These are phyloP conservation scores for Xylariaceae sp. DNA, from an alignment of 2,329 filamentous ascomycete genomes.

Conservation along the genomic window DNA sequence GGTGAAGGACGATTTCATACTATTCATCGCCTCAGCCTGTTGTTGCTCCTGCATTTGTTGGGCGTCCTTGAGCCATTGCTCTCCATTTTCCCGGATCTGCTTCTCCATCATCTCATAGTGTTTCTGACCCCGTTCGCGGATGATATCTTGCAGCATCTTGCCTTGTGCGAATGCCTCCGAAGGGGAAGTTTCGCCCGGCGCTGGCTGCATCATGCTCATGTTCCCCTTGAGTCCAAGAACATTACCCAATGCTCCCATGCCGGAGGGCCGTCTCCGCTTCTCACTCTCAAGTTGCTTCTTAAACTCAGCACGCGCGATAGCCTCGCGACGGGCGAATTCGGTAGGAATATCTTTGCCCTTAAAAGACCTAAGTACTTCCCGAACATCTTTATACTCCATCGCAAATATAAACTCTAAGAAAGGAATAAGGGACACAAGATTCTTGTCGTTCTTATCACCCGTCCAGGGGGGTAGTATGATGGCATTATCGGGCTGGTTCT, in stretches of 20 bases:
- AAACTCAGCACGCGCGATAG: constrained; percentile 78
- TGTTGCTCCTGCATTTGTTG: constrained; percentile 81
- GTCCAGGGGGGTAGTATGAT: constrained; percentile 89
- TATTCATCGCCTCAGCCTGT: constrained; percentile 86
- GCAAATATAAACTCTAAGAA: constrained; percentile 97
- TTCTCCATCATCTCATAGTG: constrained; percentile 86
- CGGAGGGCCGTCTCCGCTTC: constrained; percentile 55
- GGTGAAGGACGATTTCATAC: constrained; percentile 77
- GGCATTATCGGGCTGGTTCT: constrained; percentile 92
- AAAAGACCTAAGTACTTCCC: constrained; percentile 81
- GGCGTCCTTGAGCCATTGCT: constrained; percentile 95
- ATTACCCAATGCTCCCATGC: constrained; percentile 64
- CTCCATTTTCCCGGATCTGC: constrained; percentile 88
- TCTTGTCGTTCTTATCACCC: constrained; percentile 76
- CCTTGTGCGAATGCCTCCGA: constrained; percentile 79
- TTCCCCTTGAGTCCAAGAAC: constrained; percentile 73
- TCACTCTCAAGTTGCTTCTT: constrained; percentile 70
- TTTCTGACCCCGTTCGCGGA: constrained; percentile 83
- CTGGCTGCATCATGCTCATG: constrained; percentile 56
- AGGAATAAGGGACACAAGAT: constrained; percentile 83
- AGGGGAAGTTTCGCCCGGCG: constrained; percentile 65
- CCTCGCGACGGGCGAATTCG: constrained; percentile 87
- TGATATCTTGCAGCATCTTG: constrained; percentile 96
- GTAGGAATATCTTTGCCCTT: constrained; percentile 83
- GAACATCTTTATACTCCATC: constrained; percentile 85